These are phyloP conservation scores for Phaeodactylum tricornutum DNA, from an alignment of 108 stramenopile species.

Conservation along the genomic window DNA sequence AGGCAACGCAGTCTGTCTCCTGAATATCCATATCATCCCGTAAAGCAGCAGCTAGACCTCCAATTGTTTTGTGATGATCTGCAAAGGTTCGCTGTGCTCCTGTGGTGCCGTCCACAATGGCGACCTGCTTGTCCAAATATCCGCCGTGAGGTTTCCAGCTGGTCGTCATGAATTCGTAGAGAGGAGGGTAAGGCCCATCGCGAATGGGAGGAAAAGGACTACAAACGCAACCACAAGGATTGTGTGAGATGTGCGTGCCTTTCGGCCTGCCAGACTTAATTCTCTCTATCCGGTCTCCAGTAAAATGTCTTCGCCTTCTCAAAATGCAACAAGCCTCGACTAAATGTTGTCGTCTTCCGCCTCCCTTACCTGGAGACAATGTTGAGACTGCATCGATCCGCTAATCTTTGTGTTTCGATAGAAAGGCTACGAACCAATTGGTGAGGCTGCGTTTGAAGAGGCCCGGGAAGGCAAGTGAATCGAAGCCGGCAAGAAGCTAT, in stretches of 20 bases:
- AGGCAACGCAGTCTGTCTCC: slow-evolving; percentile 46
- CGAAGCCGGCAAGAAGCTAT: too few species aligned
- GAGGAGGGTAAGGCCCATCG: slow-evolving; percentile 20
- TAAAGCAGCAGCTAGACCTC: slow-evolving; percentile 39
- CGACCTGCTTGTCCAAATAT: slow-evolving; percentile 31
- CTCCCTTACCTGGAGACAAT: slow-evolving; percentile 6
- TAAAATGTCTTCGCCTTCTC: too few species aligned
- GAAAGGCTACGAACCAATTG: too few species aligned
- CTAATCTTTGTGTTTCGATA: too few species aligned
- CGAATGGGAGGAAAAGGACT: slow-evolving; percentile 58
- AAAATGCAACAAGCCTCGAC: background rate
- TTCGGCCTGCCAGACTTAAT: too few species aligned
- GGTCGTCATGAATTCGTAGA: slow-evolving; percentile 51
- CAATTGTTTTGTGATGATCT: slow-evolving; percentile 42
- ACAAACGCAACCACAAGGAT: background rate
- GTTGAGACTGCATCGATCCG: slow-evolving; percentile 17
- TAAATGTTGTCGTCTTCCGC: background rate
- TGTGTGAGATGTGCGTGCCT: background rate
- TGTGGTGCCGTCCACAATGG: slow-evolving; percentile 64
- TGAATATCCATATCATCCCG: slow-evolving; percentile 35
- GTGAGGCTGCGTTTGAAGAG: too few species aligned
- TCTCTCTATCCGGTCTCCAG: too few species aligned
- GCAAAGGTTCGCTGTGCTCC: slow-evolving; percentile 58
- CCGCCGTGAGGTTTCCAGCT: slow-evolving; percentile 26
- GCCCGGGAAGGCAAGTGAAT: too few species aligned